A percentile compares a stretch with the other conserved stretches of the same genome.
phyloP scores from a whole-genome alignment of 1,139 yeast species.

The Blastobotrys malaysiensis region DNA sequence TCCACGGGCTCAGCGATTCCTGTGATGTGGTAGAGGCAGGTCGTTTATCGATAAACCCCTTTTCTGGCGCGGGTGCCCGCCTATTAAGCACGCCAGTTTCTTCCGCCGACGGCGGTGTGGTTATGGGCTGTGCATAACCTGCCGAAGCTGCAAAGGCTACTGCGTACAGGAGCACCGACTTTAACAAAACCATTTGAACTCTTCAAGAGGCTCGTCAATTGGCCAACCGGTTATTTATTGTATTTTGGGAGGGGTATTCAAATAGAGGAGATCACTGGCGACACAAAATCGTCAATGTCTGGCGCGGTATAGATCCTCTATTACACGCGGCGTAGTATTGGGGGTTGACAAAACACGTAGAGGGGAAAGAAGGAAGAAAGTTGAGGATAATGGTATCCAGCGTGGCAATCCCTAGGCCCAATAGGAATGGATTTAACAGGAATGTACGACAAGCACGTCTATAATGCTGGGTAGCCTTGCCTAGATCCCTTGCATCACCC shows the following conservation, averaged over 20 bases:
- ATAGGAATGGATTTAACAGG: background rate
- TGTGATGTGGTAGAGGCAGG: conserved; percentile 28
- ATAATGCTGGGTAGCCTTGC: background rate
- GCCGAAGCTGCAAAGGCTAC: background rate
- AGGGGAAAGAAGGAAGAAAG: background rate
- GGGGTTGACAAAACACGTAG: too few relatives aligned
- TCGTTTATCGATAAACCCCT: conserved; percentile 12
- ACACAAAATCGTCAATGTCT: too few relatives aligned
- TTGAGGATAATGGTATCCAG: background rate
- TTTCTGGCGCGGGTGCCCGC: background rate
- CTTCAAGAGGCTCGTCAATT: background rate
- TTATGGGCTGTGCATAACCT: background rate
- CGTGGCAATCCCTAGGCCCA: background rate
- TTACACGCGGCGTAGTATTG: too few relatives aligned
- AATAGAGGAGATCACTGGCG: too few relatives aligned
- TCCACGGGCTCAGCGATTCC: conserved; percentile 56
- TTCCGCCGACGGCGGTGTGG: background rate
- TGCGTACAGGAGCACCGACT: background rate
- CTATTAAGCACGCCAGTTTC: background rate
- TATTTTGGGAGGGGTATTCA: too few relatives aligned
- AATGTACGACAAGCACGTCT: background rate
- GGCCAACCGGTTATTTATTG: too few relatives aligned
- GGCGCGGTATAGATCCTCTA: too few relatives aligned
- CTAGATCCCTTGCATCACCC: background rate
- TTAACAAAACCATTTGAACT: background rate